Percentiles rank a stretch among this genome's conserved stretches.
These are phyloP conservation scores for Rugonectria rugulosa DNA, from an alignment of 2,329 filamentous ascomycete genomes.

Conservation along the genomic window DNA sequence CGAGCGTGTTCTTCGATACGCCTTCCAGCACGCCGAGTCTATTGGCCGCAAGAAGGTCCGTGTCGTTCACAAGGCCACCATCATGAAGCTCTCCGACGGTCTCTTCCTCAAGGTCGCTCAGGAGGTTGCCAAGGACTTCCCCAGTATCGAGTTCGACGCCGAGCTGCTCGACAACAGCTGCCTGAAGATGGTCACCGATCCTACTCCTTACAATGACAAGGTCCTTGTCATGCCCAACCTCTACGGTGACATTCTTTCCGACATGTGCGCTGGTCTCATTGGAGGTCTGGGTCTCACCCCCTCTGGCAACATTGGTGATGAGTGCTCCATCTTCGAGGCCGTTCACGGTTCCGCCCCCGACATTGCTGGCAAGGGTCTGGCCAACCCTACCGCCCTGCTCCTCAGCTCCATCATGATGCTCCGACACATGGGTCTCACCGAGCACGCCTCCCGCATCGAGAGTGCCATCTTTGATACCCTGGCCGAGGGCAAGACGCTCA, in stretches of 20 bases:
- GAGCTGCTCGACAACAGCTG: slow-evolving; percentile 99
- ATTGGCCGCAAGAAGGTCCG: slow-evolving; percentile 97
- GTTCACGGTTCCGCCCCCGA: slow-evolving; percentile 97
- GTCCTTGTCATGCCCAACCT: slow-evolving; percentile 98
- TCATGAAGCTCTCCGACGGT: slow-evolving; percentile 99
- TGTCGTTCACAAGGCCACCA: slow-evolving; percentile 99
- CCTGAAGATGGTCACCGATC: slow-evolving; percentile 98
- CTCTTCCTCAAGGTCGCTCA: slow-evolving; percentile 91
- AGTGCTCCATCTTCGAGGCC: slow-evolving; percentile 99
- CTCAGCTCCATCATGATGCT: slow-evolving; percentile 99
- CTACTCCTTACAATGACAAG: slow-evolving; percentile 97
- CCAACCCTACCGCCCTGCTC: slow-evolving; percentile 96
- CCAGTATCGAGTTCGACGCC: slow-evolving; percentile 93
- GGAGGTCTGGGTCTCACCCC: slow-evolving; percentile 96
- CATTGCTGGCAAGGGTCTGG: slow-evolving; percentile 93
- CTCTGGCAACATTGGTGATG: slow-evolving; percentile 97
- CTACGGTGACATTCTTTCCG: slow-evolving; percentile 98
- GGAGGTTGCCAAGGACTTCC: slow-evolving; percentile 93
- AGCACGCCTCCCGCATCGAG: slow-evolving; percentile 89
- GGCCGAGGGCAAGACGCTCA: slow-evolving; percentile 94
- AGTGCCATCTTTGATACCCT: slow-evolving; percentile 94
- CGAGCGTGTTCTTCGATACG: slow-evolving; percentile 95
- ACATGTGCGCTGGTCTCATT: slow-evolving; percentile 99
- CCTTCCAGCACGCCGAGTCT: slow-evolving; percentile 96
- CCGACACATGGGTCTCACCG: slow-evolving; percentile 92